A percentile compares a stretch with the other conserved stretches of the same genome.
Evolutionary conservation across 2,329 filamentous ascomycete genomes (phyloP).

Genomic region (Trichoderma sp.): DNA sequence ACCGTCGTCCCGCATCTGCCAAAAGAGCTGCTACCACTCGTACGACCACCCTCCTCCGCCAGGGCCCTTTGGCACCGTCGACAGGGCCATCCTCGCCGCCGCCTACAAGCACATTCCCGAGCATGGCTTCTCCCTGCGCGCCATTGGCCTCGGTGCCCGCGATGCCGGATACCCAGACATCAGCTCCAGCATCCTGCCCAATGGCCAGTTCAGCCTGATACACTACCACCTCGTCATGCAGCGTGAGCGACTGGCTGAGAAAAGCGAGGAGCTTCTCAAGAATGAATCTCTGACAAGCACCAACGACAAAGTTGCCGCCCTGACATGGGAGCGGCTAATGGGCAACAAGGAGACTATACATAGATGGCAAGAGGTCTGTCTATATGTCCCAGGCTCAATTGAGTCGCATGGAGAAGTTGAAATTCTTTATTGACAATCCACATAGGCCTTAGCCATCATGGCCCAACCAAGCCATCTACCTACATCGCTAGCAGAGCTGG

Average conservation of each 20-base stretch:
- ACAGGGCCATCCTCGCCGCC: constrained; percentile 79
- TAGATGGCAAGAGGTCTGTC: constrained; percentile 81
- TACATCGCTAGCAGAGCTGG: constrained; percentile 76
- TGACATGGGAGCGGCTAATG: constrained; percentile 77
- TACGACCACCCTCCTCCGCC: constrained; percentile 65
- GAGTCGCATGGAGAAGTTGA: neutral
- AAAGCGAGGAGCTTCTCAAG: constrained; percentile 46
- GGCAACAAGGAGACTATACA: constrained; percentile 74
- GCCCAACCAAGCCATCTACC: constrained; percentile 80
- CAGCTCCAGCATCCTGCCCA: constrained; percentile 78
- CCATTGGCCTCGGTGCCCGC: constrained; percentile 76
- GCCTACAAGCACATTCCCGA: constrained; percentile 77
- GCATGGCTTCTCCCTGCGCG: constrained; percentile 77
- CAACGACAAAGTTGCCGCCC: constrained; percentile 66
- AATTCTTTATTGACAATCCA: neutral
- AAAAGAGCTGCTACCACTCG: constrained; percentile 66
- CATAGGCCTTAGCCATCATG: constrained; percentile 84
- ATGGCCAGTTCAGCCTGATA: constrained; percentile 80
- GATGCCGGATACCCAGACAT: constrained; percentile 87
- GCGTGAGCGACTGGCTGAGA: constrained; percentile 60
- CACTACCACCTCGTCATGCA: constrained; percentile 74
- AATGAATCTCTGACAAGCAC: constrained; percentile 49
- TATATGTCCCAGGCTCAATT: neutral
- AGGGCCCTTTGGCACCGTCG: constrained; percentile 66
- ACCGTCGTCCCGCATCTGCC: neutral